These are phyloP conservation scores for Gentiana macrophylla DNA, from an alignment of 257 asterid genomes.

Conservation along the genomic window DNA sequence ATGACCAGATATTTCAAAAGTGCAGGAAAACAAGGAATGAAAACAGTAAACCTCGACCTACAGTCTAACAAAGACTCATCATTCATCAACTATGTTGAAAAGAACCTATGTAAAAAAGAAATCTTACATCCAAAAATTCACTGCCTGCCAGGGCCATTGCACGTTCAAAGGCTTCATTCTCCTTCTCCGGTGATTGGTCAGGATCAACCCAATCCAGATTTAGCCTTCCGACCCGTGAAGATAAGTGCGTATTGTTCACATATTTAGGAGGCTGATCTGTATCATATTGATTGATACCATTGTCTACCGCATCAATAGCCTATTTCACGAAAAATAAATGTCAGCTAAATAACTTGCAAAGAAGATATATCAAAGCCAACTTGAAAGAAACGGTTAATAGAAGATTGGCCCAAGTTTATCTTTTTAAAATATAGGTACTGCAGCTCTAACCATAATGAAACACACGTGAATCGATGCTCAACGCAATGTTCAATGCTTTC, in stretches of 20 bases:
- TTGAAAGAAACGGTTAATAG: not conserved
- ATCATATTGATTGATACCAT: constrained; percentile 80
- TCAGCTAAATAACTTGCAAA: not conserved
- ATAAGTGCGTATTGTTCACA: constrained; percentile 63
- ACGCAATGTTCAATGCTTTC: too few relatives aligned
- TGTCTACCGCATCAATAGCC: constrained; percentile 91
- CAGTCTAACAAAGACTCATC: not conserved
- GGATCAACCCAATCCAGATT: constrained; percentile 85
- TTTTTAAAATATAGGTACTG: too few relatives aligned
- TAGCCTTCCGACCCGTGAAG: constrained; percentile 76
- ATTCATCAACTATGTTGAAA: not conserved
- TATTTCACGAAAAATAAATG: constrained; percentile 17
- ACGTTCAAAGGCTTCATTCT: constrained; percentile 66
- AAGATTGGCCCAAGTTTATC: not conserved
- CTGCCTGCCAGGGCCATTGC: constrained; percentile 78
- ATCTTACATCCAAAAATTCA: constrained; percentile 74
- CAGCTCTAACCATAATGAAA: too few relatives aligned
- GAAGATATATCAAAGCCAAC: not conserved
- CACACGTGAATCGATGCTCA: too few relatives aligned
- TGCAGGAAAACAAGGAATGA: too few relatives aligned
- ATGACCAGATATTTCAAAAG: too few relatives aligned
- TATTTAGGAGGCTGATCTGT: constrained; percentile 84
- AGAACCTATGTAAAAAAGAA: constrained; percentile 7
- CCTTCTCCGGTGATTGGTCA: constrained; percentile 78
- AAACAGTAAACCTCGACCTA: not conserved